These are phyloP conservation scores for Croton laevigatus DNA, from an alignment of 441 rosid genomes.

Conservation along the genomic window DNA sequence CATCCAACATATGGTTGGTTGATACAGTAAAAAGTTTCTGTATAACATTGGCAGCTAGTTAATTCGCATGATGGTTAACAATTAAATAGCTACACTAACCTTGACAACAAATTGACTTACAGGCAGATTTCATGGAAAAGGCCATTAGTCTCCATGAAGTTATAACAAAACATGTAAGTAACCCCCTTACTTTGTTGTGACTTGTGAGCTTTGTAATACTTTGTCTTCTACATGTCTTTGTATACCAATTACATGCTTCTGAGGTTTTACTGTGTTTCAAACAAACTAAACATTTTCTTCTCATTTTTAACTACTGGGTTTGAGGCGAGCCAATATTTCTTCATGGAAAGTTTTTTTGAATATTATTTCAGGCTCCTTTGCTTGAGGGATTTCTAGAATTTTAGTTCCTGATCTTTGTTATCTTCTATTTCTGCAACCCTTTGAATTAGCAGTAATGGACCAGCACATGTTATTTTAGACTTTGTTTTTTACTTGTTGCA, in stretches of 20 bases:
- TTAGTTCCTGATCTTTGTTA: not conserved
- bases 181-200: not conserved
- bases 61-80: no score
- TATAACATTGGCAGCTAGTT: no score
- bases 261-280: not conserved
- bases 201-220: not conserved
- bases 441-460: not conserved
- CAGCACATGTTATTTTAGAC: not conserved
- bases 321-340: no score
- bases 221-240: not conserved
- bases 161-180: slow-evolving; percentile 49
- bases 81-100: not conserved
- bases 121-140: slow-evolving; percentile 48
- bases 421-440: not conserved
- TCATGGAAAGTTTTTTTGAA: not conserved
- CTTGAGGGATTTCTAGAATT: not conserved
- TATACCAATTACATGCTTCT: not conserved
- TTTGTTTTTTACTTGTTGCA: not conserved
- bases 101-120: slow-evolving; percentile 26
- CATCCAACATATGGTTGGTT: not conserved
- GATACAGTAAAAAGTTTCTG: not conserved
- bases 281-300: not conserved
- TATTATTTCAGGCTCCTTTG: not conserved
- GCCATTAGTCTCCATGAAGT: slow-evolving; percentile 46
- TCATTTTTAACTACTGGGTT: no score